phyloP scores from a whole-genome alignment of 352 stramenopile genomes.

The Globisporangium iwayamae region DNA sequence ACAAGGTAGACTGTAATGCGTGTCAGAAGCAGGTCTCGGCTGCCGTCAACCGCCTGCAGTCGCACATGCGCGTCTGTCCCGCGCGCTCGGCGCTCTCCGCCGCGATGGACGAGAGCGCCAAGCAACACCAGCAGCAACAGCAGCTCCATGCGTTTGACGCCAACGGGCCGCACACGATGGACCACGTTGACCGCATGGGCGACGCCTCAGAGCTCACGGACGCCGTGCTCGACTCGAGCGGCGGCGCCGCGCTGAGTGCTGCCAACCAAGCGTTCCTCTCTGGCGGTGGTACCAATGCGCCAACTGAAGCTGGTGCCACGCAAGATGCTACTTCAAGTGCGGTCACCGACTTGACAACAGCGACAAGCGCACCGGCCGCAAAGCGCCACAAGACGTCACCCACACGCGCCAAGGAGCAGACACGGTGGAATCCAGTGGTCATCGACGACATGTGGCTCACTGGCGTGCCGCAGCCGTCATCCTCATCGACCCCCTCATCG shows the following conservation, averaged over 20 bases:
- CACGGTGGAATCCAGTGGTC: constrained; percentile 7
- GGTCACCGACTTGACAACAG: neutral
- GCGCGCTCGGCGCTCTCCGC: constrained; percentile 23
- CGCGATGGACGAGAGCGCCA: neutral
- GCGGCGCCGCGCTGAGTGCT: neutral
- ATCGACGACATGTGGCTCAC: constrained; percentile 27
- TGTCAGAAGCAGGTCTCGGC: constrained; percentile 59
- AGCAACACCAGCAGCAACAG: neutral
- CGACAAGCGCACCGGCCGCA: constrained; percentile 6
- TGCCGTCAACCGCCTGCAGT: constrained; percentile 59
- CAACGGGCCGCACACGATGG: neutral
- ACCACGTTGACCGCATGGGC: neutral
- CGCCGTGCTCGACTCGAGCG: neutral
- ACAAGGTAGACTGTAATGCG: constrained; percentile 66
- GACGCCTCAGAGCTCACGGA: constrained; percentile 1
- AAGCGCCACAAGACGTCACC: constrained; percentile 27
- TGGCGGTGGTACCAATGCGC: neutral
- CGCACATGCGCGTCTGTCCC: constrained; percentile 54
- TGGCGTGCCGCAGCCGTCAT: neutral
- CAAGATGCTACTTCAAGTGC: neutral
- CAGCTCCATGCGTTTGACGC: neutral
- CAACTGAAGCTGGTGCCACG: neutral
- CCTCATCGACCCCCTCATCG: constrained; percentile 10
- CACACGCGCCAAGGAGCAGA: neutral
- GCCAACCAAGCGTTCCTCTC: neutral